Percentiles rank a stretch among this genome's conserved stretches.
Conservation (phyloP, 2,329 filamentous ascomycete species). For the Sporothrix dimorphospora region DNA sequence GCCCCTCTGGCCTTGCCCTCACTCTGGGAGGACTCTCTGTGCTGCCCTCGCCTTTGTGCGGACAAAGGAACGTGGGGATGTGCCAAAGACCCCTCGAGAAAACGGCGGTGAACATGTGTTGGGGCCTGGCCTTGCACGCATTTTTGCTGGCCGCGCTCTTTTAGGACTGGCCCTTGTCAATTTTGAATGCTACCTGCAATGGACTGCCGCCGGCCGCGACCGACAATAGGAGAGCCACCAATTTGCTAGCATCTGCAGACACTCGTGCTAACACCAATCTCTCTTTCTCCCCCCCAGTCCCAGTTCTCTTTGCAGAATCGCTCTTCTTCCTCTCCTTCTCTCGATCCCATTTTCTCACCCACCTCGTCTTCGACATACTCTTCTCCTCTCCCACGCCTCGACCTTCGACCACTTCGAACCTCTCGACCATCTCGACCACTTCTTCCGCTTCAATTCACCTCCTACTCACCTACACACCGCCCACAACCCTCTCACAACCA, state of each 20-base stretch:
- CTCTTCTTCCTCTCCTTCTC: constrained; percentile 4
- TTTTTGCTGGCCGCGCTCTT: background rate
- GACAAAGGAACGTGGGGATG: background rate
- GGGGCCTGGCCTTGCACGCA: background rate
- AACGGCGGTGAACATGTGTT: constrained; percentile 31
- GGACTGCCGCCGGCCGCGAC: constrained; percentile 14
- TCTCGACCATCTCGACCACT: background rate
- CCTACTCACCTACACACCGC: background rate
- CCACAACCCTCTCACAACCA: constrained; percentile 44
- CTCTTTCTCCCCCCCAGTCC: constrained; percentile 1
- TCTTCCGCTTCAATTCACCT: background rate
- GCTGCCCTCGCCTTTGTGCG: background rate
- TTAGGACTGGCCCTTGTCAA: background rate
- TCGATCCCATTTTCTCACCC: background rate
- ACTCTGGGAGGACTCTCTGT: background rate
- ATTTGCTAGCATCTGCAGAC: constrained; percentile 16
- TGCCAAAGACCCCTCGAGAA: constrained; percentile 24
- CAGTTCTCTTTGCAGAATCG: constrained; percentile 1
- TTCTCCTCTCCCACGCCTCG: background rate
- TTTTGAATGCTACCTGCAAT: constrained; percentile 7
- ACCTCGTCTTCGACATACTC: background rate
- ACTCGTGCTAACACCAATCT: constrained; percentile 13
- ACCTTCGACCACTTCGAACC: constrained; percentile 14
- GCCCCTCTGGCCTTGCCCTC: background rate
- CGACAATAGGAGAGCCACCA: constrained; percentile 20